A percentile compares a stretch with the other conserved stretches of the same genome.
Evolutionary conservation across 768 basidiomycete species (phyloP).

Genomic region (Galerina sulciceps): DNA sequence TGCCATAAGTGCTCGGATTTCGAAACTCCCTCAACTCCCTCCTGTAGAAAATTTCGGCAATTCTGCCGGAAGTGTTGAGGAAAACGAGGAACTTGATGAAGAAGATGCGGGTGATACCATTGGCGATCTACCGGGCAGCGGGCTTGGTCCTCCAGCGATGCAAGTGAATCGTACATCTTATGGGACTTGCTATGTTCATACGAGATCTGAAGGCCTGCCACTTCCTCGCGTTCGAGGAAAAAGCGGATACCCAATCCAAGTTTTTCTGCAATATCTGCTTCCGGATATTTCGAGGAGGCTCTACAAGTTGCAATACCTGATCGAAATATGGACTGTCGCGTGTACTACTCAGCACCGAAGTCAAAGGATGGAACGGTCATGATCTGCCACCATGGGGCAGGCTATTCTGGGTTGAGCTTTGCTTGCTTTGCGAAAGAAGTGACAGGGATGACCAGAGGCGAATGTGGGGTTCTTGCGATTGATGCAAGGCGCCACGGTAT

Average conservation of each 20-base stretch:
- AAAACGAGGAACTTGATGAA: constrained; percentile 54
- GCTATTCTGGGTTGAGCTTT: constrained; percentile 88
- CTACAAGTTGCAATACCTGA: constrained; percentile 71
- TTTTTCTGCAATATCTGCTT: constrained; percentile 80
- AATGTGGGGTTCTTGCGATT: constrained; percentile 79
- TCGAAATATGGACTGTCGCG: constrained; percentile 69
- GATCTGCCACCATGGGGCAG: constrained; percentile 95
- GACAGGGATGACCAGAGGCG: constrained; percentile 57
- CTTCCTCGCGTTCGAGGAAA: constrained; percentile 25
- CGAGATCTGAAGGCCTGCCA: constrained; percentile 34
- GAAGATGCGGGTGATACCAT: constrained; percentile 62
- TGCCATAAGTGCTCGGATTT: constrained; percentile 73
- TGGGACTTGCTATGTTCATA: constrained; percentile 23
- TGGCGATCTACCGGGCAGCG: constrained; percentile 61
- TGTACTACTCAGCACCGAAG: constrained; percentile 82
- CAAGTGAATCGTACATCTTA: constrained; percentile 39
- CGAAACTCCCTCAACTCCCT: constrained; percentile 61
- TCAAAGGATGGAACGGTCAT: constrained; percentile 65
- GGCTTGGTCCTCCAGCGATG: constrained; percentile 67
- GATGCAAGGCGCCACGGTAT: constrained; percentile 91
- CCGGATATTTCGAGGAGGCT: constrained; percentile 79
- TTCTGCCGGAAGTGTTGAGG: constrained; percentile 32
- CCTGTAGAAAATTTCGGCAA: background rate
- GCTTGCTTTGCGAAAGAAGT: constrained; percentile 90
- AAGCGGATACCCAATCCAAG: constrained; percentile 56